Evolutionary conservation across 768 basidiomycete genomes (phyloP).

Genomic region (Panaeolus papilionaceus): DNA sequence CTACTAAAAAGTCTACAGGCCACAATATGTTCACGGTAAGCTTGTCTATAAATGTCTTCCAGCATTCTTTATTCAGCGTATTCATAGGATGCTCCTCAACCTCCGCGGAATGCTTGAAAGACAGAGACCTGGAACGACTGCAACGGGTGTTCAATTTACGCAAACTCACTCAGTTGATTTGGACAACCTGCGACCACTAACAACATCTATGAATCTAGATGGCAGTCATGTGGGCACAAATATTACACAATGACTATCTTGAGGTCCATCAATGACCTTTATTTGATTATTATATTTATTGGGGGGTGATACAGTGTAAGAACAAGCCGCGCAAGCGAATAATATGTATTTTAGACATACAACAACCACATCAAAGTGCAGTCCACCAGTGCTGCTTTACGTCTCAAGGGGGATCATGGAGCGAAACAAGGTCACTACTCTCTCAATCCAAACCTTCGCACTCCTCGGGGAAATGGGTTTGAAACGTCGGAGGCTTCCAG

Average conservation of each 20-base stretch:
- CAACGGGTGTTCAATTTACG: slow-evolving; percentile 6
- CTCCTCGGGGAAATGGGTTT: not conserved
- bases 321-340: not conserved
- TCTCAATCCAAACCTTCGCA: not conserved
- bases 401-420: not conserved
- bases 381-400: not conserved
- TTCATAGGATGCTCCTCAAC: slow-evolving; percentile 22
- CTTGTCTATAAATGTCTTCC: not conserved
- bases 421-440: not conserved
- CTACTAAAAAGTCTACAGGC: slow-evolving; percentile 28
- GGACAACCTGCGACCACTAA: not conserved
- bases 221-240: not conserved
- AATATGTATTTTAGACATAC: slow-evolving; percentile 4
- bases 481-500: not conserved
- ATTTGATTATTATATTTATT: slow-evolving; percentile 1
- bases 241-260: not conserved
- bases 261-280: not conserved
- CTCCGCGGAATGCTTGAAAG: slow-evolving; percentile 24
- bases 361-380: not conserved
- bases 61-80: not conserved
- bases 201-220: not conserved
- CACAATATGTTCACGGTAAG: slow-evolving; percentile 29
- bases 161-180: not conserved
- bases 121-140: not conserved
- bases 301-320: not conserved